These are phyloP conservation scores for Xylaria sp. DNA, from an alignment of 2,329 filamentous ascomycete species.

Conservation along the genomic window DNA sequence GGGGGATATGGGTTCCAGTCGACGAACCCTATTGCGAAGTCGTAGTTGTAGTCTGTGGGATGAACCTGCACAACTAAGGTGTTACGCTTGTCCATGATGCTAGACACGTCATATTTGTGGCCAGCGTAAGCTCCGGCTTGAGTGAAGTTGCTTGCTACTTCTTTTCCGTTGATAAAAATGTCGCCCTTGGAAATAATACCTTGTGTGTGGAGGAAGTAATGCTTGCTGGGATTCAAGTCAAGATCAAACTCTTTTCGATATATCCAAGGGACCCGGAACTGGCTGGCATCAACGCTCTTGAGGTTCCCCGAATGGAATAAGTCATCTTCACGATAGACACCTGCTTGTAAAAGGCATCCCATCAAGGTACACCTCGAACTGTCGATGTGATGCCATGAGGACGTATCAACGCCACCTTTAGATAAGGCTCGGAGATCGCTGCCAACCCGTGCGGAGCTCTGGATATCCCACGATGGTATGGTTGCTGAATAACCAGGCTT, in stretches of 20 bases:
- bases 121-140: constrained; percentile 70
- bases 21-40: constrained; percentile 69
- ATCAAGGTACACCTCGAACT: constrained; percentile 65
- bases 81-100: constrained; percentile 56
- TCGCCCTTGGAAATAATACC: constrained; percentile 71
- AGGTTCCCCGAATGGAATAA: constrained; percentile 67
- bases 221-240: constrained; percentile 48
- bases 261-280: constrained; percentile 67
- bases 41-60: constrained; percentile 68
- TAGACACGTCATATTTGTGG: constrained; percentile 65
- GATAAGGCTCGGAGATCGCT: constrained; percentile 56
- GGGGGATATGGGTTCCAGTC: constrained; percentile 72
- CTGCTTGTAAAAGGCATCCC: constrained; percentile 65
- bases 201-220: constrained; percentile 66
- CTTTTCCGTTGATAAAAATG: constrained; percentile 67
- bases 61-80: constrained; percentile 65
- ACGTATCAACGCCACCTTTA: constrained; percentile 56
- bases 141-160: constrained; percentile 59
- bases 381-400: constrained; percentile 63
- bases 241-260: constrained; percentile 66
- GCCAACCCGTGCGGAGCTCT: constrained; percentile 55
- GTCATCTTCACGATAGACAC: constrained; percentile 62
- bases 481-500: constrained; percentile 41
- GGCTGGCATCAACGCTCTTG: constrained; percentile 55
- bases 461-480: constrained; percentile 62